Percentiles rank a stretch among this genome's conserved stretches.
These are phyloP conservation scores for Hyphodiscus hymeniophilus DNA, from an alignment of 495 filamentous ascomycete species.

Conservation along the genomic window DNA sequence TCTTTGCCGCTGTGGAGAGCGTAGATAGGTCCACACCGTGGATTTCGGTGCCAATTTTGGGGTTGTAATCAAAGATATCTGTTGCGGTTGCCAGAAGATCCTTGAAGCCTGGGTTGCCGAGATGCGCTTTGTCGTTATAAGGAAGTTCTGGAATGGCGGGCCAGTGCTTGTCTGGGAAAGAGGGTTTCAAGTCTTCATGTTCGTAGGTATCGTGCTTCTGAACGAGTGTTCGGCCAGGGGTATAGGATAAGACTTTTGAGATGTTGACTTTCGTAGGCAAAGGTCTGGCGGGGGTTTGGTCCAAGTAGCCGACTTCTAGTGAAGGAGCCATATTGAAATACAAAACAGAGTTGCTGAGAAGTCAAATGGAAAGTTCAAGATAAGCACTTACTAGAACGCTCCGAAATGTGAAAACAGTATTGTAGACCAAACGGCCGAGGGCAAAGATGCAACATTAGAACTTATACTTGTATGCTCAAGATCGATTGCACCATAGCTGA, in stretches of 20 bases:
- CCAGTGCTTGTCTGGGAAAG: conserved; percentile 51
- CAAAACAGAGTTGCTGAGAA: neutral
- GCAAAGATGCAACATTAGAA: no score
- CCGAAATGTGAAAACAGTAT: no score
- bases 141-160: conserved; percentile 38
- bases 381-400: no score
- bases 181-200: conserved; percentile 46
- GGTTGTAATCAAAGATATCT: conserved; percentile 32
- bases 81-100: conserved; percentile 32
- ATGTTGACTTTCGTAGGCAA: neutral
- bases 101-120: conserved; percentile 47
- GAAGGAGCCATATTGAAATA: conserved; percentile 14
- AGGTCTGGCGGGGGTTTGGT: neutral
- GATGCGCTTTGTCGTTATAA: conserved; percentile 47
- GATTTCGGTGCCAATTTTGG: conserved; percentile 67
- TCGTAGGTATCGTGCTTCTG: conserved; percentile 41
- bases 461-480: no score
- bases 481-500: neutral
- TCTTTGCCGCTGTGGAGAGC: conserved; percentile 60
- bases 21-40: conserved; percentile 59
- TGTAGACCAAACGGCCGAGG: no score
- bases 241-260: conserved; percentile 3
- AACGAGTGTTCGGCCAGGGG: conserved; percentile 19
- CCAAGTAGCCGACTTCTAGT: conserved; percentile 5
- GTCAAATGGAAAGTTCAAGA: neutral